Evolutionary conservation across 2,329 filamentous ascomycete genomes (phyloP).

Genomic region (Purpureocillium lavendulum): DNA sequence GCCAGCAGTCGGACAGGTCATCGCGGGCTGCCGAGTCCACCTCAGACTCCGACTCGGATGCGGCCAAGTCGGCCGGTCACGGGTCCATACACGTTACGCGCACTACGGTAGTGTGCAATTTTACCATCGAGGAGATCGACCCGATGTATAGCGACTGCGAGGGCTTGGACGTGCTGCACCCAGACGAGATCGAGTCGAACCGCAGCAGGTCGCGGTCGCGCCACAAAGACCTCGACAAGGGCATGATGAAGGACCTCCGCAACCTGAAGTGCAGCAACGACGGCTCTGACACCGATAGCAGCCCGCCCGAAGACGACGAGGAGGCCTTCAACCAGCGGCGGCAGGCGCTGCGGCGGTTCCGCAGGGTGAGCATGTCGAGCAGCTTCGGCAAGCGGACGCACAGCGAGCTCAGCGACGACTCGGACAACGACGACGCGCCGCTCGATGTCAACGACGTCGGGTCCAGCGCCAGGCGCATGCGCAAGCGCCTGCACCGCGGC

Average conservation of each 20-base stretch:
- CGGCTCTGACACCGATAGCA: conserved; percentile 23
- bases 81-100: conserved; percentile 10
- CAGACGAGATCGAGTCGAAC: conserved; percentile 38
- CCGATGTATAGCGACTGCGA: conserved; percentile 36
- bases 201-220: conserved; percentile 31
- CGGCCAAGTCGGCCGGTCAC: too few relatives aligned
- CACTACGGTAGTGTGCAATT: conserved; percentile 15
- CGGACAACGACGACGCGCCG: conserved; percentile 29
- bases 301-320: conserved; percentile 28
- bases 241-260: conserved; percentile 34
- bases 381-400: conserved; percentile 47
- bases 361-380: conserved; percentile 42
- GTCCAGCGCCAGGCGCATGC: conserved; percentile 38
- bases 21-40: not conserved
- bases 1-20: not conserved
- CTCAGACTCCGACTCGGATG: conserved; percentile 12
- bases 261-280: conserved; percentile 37
- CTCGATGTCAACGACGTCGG: conserved; percentile 34
- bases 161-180: conserved; percentile 31
- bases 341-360: conserved; percentile 33
- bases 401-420: conserved; percentile 41
- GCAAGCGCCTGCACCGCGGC: conserved; percentile 37
- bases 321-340: conserved; percentile 30
- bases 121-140: conserved; percentile 39
- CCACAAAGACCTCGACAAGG: conserved; percentile 29